phyloP scores from a whole-genome alignment of 345 rosid genomes.

The Salix exigua region DNA sequence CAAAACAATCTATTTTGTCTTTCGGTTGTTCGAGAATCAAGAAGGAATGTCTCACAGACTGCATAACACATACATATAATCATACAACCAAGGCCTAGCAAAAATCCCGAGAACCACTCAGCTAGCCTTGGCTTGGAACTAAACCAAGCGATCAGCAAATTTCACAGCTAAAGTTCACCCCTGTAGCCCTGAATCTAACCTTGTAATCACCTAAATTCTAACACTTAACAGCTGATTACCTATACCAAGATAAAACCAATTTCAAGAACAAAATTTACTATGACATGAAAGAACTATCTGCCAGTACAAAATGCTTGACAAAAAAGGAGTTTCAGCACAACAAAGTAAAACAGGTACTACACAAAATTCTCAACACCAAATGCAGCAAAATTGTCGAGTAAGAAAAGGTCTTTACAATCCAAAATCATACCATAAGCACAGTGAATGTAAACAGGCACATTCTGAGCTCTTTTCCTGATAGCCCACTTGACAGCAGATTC shows the following conservation, averaged over 20 bases:
- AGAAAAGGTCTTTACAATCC: background rate
- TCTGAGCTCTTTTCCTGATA: slow-evolving; percentile 55
- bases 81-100: too few species aligned
- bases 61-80: background rate
- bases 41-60: background rate
- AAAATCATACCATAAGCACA: slow-evolving; percentile 63
- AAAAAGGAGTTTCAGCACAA: background rate
- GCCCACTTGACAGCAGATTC: slow-evolving; percentile 80
- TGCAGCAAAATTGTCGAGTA: background rate
- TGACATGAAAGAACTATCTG: background rate
- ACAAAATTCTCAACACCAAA: background rate
- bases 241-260: background rate
- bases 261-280: background rate
- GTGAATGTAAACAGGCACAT: slow-evolving; percentile 52
- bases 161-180: background rate
- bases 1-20: background rate
- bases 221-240: background rate
- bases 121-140: background rate
- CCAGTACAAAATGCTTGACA: background rate
- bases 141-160: background rate
- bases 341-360: background rate
- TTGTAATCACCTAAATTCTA: background rate
- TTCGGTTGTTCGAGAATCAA: background rate
- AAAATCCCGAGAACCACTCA: background rate
- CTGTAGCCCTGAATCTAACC: background rate